Base-by-base conservation (phyloP, 23 red algal species). In the Gracilaria vermiculophylla region DNA sequence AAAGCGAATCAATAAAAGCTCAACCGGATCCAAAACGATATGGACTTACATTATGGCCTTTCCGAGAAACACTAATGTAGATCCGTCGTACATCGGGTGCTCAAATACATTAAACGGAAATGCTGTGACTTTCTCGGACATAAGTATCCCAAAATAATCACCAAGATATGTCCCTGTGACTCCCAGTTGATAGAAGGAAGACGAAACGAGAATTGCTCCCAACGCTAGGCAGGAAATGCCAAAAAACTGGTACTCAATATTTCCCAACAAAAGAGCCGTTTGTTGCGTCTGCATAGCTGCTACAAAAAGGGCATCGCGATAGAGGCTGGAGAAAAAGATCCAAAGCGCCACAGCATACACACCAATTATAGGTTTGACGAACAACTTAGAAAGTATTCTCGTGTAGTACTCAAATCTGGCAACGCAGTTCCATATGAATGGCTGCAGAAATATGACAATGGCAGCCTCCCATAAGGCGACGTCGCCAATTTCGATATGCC, bases 81-180 rank as follows among this genome's bases (percentile, higher is more conserved):
- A 86, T 39, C 96, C 96, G 40, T 98, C 96, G 67, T 98, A 98
- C 96, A 98, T 98, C 15, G 96, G 96, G 57, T 95, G 77, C 21
- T 74, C 65, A 45, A 78, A 87, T 21, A 70, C 21, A 44, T 79
- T 90, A 72, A 98, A 98, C 2, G 96, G 96, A 70, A 98, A 98
- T 32, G 77, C 92, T 5, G 87, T 86, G 7, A 98, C 92, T 24
- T 71, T 90, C 67, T 85, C 77, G 15, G 81, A 27, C 77, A 97
- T 85, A 37, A 95, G 75, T 52, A 98, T 95, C 1, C 96, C 96
- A 79, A 98, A 98, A 43, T 98, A 98, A 57, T 98, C 96, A 27
- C 96, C 96, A 64, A 98, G 69, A 77, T 89, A 98, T 2, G 96
- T 98, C 23, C 96, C 96, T 7, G 70, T 84, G 31, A 98, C 24